phyloP scores from a whole-genome alignment of 2,329 filamentous ascomycete genomes.

The Penicillium sp. region DNA sequence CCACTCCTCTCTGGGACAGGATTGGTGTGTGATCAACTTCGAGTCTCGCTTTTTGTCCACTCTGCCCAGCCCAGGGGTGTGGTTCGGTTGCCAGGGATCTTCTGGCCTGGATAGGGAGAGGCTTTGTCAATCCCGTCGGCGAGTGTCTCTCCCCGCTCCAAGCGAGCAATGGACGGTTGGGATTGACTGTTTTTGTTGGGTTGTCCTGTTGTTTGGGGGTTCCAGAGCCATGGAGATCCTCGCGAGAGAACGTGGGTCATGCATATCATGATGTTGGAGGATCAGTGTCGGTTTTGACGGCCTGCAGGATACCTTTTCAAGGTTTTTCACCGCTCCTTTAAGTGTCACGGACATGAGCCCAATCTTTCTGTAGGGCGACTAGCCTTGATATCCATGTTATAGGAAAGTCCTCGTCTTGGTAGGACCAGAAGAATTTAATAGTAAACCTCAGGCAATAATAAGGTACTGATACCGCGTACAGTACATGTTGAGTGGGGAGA shows the following conservation, averaged over 20 bases:
- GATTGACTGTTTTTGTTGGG: background rate
- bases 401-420: background rate
- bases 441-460: too few species aligned
- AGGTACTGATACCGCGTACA: background rate
- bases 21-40: background rate
- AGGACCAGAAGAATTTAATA: background rate
- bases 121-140: background rate
- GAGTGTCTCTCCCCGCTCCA: background rate
- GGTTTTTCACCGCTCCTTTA: background rate
- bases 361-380: background rate
- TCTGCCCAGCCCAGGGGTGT: background rate
- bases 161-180: background rate
- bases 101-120: background rate
- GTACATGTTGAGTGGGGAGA: background rate
- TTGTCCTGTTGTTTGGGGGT: background rate
- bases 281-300: background rate
- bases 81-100: background rate
- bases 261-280: background rate
- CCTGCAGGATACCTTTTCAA: background rate
- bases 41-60: background rate
- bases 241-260: constrained; percentile 1
- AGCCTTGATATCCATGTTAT: background rate
- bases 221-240: background rate
- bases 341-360: background rate
- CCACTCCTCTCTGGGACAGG: background rate